A percentile compares a stretch with the other conserved stretches of the same genome.
Conservation (phyloP, 345 rosid genomes). For the Camelina hispida region DNA sequence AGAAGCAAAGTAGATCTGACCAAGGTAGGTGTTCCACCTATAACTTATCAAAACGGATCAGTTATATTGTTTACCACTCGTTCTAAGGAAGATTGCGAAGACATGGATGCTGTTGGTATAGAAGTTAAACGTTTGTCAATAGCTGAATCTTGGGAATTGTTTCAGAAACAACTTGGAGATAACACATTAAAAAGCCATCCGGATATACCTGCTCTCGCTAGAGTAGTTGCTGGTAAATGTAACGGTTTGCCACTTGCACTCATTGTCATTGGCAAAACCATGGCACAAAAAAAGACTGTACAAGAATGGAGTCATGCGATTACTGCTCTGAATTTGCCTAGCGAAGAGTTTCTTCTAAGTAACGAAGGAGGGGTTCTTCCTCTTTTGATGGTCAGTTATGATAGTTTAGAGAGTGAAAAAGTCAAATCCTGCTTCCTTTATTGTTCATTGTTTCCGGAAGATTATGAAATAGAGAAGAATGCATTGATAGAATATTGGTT, state of each 20-base stretch:
- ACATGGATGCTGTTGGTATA: background rate
- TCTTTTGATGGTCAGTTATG: conserved; percentile 27
- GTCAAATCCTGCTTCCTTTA: conserved; percentile 18
- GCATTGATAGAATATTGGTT: conserved; percentile 24
- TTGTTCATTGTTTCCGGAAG: conserved; percentile 20
- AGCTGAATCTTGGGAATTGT: conserved; percentile 6
- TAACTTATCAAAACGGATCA: background rate
- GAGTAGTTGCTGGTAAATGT: conserved; percentile 16
- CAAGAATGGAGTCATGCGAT: conserved; percentile 28
- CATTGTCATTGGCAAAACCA: conserved; percentile 4
- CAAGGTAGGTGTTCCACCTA: conserved; percentile 23
- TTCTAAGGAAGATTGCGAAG: conserved; percentile 22
- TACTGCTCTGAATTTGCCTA: background rate
- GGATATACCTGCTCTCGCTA: background rate
- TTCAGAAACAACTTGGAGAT: conserved; percentile 2
- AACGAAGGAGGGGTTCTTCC: background rate
- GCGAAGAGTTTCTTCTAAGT: conserved; percentile 9
- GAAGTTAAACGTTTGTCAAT: conserved; percentile 19
- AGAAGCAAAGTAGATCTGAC: conserved; percentile 24
- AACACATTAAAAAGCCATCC: background rate
- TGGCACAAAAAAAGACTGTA: conserved; percentile 4
- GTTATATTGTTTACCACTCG: conserved; percentile 28
- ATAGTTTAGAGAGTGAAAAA: background rate
- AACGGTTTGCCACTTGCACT: conserved; percentile 45
- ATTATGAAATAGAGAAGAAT: conserved; percentile 5